Evolutionary conservation across 1,284 basidiomycete species (phyloP), one percentile per base, ranked within the genome.

Genomic region (Papiliotrema laurentii): DNA sequence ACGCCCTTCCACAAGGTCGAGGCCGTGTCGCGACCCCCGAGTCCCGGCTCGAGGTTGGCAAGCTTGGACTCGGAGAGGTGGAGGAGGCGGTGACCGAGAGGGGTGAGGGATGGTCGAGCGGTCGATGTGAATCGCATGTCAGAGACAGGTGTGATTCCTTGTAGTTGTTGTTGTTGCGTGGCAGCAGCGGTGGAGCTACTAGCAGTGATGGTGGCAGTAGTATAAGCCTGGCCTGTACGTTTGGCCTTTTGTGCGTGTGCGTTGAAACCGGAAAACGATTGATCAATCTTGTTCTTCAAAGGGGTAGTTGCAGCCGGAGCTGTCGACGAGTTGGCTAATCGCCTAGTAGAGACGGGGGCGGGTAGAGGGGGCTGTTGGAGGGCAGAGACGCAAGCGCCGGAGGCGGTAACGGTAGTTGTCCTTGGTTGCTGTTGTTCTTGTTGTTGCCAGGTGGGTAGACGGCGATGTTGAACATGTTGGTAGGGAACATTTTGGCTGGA

Each of bases 41-140:
- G 39, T 13, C 49, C 45, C 5, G 54, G 43, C 21, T 70, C 69
- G 47, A 70, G 59, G 27, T 39, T 21, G 43, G 53, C 50, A 30
- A 71, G 63, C 57, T 71, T 71, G 30, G 40, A 47, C 53, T 66
- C 62, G 42, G 69, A 71, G 36, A 70, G 49, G 45, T 52, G 45
- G 28, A 71, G 62, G 41, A 71, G 62, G 38, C 66, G 58, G 50
- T 60, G 55, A 26, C 69, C 69, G 10, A 70, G 53, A 5, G 69
- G 68, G 45, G 69, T 71, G 43, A 71, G 61, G 34, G 59, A 43
- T 25, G 67, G 66, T 18, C 59, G 55, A 21, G 60, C 37, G 39
- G 50, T 45, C 36, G 59, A 59, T 7, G 56, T 51, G 60, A 70
- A 71, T 31, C 63, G 60, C 69, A 71, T 71, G 26, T 55, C 51